Evolutionary conservation across 352 stramenopile genomes (phyloP), one percentile per base, ranked within the genome.

Genomic region (Phytophthora meadii): DNA sequence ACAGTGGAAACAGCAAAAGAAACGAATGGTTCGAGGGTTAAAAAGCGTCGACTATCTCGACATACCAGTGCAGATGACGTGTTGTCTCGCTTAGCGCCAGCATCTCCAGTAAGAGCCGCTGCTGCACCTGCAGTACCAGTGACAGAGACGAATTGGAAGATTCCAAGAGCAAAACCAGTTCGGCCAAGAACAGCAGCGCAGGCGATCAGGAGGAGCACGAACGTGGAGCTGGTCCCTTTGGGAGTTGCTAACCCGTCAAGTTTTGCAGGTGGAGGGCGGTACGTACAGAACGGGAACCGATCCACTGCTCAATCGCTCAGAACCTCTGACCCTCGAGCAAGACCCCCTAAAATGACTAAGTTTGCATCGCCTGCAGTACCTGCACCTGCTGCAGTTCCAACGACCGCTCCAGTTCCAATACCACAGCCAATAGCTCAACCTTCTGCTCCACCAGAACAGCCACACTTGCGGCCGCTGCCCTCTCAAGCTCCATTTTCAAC

Each of bases 271-370:
- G 84, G 84, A 25, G 82, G 84, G 27, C 64, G 84, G 46, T 93
- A 93, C 54, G 81, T 93, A 15, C 78, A 87, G 36, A 91, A 81
- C 28, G 82, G 82, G 39, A 93, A 87, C 53, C 79, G 81, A 41
- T 53, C 68, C 2, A 41, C 50, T 7, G 28, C 34, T 4, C 59
- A 81, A 24, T 65, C 65, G 4, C 32, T 77, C 1, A 64, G 53
- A 19, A n/a, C 46, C 2, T 53, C 34, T 0, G 49, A 60, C 12
- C 40, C 65, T 4, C 59, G 71, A 30, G 15, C 50, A 55, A 70
- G 63, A 44, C 39, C 36, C 5, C 60, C 54, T 28, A 75, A 12
- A 61, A 44, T 58, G 52, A 61, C 60, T 6, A 64, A 74, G 62
- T 57, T 70, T 36, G 5, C 27, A 10, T 47, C 44, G 28, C 42